A percentile compares a stretch with the other conserved stretches of the same genome.
These are phyloP conservation scores for Macadamia tetraphylla DNA, from an alignment of 164 flowering plant genomes.

Conservation along the genomic window DNA sequence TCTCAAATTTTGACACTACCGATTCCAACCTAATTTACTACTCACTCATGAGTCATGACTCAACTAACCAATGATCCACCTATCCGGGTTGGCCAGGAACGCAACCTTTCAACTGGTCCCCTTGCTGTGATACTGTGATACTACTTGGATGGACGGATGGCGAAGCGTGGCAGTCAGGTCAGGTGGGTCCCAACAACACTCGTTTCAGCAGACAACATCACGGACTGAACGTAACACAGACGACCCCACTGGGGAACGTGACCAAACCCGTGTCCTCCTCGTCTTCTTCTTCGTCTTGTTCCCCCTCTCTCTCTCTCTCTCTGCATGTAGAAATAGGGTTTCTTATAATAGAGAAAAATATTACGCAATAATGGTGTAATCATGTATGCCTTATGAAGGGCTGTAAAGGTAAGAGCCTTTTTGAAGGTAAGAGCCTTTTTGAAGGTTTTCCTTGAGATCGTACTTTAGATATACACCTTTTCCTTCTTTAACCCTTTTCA, in stretches of 20 bases:
- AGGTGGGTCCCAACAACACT: slow-evolving; percentile 6
- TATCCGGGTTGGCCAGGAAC: no score
- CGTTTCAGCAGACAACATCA: neutral
- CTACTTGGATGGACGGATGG: neutral
- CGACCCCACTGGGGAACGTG: neutral
- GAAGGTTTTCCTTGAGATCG: neutral
- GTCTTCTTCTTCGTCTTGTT: slow-evolving; percentile 12
- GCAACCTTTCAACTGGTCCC: no score
- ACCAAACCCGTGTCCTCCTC: neutral
- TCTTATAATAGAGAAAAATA: no score
- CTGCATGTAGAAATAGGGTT: neutral
- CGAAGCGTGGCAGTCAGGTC: neutral
- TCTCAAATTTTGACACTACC: no score
- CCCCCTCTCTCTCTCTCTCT: slow-evolving; percentile 5
- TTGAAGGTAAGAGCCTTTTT: neutral
- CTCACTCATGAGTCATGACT: no score
- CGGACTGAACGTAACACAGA: neutral
- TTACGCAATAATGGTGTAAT: slow-evolving; percentile 21
- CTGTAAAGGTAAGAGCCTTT: slow-evolving; percentile 29
- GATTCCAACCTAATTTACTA: no score
- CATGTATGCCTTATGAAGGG: slow-evolving; percentile 20
- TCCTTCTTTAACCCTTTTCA: neutral
- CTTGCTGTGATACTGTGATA: no score
- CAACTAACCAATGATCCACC: no score
- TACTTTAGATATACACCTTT: neutral